Conservation (phyloP, 495 filamentous ascomycete species). For the Cudoniella acicularis region DNA sequence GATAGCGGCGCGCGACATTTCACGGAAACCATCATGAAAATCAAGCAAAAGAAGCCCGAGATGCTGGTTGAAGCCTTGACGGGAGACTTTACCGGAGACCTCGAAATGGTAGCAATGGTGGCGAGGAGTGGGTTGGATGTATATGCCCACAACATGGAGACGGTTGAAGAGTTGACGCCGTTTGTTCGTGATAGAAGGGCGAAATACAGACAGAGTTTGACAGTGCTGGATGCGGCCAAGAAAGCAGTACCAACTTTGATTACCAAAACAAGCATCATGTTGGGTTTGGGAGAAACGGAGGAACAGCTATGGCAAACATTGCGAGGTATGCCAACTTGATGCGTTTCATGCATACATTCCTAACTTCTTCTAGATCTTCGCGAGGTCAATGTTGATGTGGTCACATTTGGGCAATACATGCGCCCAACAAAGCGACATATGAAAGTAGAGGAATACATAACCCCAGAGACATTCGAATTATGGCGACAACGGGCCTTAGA, state of each 20-base stretch:
- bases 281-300: constrained; percentile 90
- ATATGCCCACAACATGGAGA: constrained; percentile 97
- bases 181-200: constrained; percentile 87
- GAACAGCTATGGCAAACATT: constrained; percentile 81
- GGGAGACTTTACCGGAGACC: constrained; percentile 79
- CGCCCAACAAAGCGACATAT: constrained; percentile 96
- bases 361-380: constrained; percentile 57
- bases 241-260: constrained; percentile 68
- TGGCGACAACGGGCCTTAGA: constrained; percentile 90
- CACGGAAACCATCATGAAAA: constrained; percentile 89
- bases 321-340: constrained; percentile 41
- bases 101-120: constrained; percentile 78
- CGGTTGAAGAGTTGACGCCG: constrained; percentile 84
- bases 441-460: constrained; percentile 91
- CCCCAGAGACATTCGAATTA: constrained; percentile 81
- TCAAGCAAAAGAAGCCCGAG: constrained; percentile 80
- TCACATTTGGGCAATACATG: constrained; percentile 99
- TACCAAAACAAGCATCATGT: constrained; percentile 97
- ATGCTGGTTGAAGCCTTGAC: constrained; percentile 96
- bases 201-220: constrained; percentile 79
- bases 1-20: constrained; percentile 91
- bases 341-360: constrained; percentile 11
- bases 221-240: constrained; percentile 81
- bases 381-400: constrained; percentile 78
- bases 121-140: constrained; percentile 89